A percentile compares a stretch with the other conserved stretches of the same genome.
phyloP scores from a whole-genome alignment of 345 rosid genomes.

The Clarkia xantiana region DNA sequence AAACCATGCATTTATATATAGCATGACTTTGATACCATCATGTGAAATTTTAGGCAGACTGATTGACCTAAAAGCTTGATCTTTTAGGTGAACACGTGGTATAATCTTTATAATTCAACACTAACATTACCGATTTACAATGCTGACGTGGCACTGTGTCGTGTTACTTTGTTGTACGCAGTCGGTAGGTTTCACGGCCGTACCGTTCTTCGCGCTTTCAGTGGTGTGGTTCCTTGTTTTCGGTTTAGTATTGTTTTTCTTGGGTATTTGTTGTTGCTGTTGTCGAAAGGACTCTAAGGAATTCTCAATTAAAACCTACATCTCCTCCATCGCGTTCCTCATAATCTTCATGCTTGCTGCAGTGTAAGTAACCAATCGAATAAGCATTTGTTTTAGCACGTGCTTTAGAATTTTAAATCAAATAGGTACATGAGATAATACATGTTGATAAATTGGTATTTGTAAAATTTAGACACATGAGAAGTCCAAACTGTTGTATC shows the following conservation, averaged over 20 bases:
- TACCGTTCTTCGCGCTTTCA: conserved; percentile 54
- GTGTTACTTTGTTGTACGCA: conserved; percentile 20
- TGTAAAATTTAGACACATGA: no score
- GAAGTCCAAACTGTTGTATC: no score
- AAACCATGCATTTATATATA: no score
- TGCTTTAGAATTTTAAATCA: no score
- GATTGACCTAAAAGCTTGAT: no score
- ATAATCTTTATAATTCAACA: no score
- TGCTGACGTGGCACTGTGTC: neutral
- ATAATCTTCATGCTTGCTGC: conserved; percentile 65
- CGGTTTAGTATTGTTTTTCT: conserved; percentile 34
- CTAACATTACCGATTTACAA: neutral
- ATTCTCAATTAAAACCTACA: conserved; percentile 64
- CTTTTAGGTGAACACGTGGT: no score
- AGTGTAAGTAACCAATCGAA: conserved; percentile 39
- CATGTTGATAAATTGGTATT: no score
- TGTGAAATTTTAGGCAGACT: no score
- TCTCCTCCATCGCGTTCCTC: conserved; percentile 67
- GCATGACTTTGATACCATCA: no score
- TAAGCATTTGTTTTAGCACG: neutral
- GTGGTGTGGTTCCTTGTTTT: conserved; percentile 61
- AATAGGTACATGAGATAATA: no score
- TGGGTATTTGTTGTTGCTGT: conserved; percentile 66
- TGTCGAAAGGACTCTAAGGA: conserved; percentile 58
- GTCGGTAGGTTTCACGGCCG: conserved; percentile 69